Evolutionary conservation across 208 protist genomes (phyloP).

Genomic region (Leishmania arabica): DNA sequence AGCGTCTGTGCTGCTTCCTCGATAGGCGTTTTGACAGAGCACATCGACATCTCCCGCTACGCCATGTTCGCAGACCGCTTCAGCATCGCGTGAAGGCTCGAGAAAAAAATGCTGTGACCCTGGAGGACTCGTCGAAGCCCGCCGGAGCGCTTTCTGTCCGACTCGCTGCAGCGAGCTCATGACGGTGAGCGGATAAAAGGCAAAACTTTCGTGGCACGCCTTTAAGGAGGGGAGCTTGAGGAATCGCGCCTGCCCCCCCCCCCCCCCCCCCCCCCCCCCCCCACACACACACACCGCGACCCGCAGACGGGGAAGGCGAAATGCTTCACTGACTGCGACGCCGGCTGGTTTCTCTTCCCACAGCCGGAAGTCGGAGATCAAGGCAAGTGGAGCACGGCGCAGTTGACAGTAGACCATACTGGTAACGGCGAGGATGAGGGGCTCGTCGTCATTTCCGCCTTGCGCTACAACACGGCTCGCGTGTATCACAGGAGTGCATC

Average conservation of each 20-base stretch:
- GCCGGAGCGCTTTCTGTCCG: neutral
- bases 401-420: constrained; percentile 4
- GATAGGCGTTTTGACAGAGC: constrained; percentile 54
- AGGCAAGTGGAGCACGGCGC: neutral
- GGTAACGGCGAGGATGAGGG: neutral
- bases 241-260: neutral
- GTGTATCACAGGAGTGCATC: neutral
- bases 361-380: neutral
- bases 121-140: constrained; percentile 8
- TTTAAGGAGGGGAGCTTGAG: constrained; percentile 1
- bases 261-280: too few relatives aligned
- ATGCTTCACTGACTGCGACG: constrained; percentile 8
- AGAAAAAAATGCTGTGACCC: neutral
- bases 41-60: constrained; percentile 41
- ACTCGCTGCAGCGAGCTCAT: neutral
- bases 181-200: neutral
- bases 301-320: constrained; percentile 5
- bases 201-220: neutral
- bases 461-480: neutral
- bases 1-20: constrained; percentile 54
- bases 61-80: constrained; percentile 60
- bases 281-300: neutral
- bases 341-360: constrained; percentile 6
- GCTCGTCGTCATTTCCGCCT: constrained; percentile 7
- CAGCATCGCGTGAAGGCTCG: constrained; percentile 22